Conservation (phyloP, 176 grass and related monocot species). For the Phragmites australis region DNA sequence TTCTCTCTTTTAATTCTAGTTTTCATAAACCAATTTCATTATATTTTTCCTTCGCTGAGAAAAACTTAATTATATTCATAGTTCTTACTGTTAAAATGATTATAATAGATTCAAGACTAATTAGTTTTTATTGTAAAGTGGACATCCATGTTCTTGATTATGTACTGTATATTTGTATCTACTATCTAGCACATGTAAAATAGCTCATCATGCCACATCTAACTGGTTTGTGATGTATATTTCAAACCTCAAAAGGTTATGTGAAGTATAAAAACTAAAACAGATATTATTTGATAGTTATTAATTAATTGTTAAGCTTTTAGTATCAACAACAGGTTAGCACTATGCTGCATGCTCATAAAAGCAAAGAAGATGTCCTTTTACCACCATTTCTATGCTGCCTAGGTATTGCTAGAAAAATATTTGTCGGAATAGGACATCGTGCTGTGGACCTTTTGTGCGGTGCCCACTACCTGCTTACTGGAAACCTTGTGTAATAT, state of each 20-base stretch:
- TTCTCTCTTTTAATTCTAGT: conserved; percentile 1
- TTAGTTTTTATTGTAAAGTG: not conserved
- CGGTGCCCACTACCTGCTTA: not conserved
- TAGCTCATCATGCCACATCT: not conserved
- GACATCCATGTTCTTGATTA: not conserved
- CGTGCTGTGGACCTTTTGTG: not conserved
- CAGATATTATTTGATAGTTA: not conserved
- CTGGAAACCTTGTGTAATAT: not conserved
- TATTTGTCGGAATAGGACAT: not conserved
- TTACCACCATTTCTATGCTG: not conserved
- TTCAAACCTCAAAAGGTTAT: not conserved
- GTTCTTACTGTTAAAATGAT: not conserved
- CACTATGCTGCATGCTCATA: not conserved
- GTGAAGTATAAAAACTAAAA: not conserved
- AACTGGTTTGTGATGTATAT: not conserved
- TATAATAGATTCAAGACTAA: not conserved
- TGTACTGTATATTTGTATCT: not conserved
- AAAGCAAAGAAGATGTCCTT: not conserved
- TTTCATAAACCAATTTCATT: not conserved
- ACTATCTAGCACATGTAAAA: not conserved
- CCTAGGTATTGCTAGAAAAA: not conserved
- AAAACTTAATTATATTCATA: not conserved
- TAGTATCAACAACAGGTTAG: not conserved
- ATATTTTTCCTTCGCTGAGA: too few species aligned
- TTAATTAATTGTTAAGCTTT: not conserved